Base-by-base conservation (phyloP, 2,329 filamentous ascomycete species). In the Chlorencoelia australis region DNA sequence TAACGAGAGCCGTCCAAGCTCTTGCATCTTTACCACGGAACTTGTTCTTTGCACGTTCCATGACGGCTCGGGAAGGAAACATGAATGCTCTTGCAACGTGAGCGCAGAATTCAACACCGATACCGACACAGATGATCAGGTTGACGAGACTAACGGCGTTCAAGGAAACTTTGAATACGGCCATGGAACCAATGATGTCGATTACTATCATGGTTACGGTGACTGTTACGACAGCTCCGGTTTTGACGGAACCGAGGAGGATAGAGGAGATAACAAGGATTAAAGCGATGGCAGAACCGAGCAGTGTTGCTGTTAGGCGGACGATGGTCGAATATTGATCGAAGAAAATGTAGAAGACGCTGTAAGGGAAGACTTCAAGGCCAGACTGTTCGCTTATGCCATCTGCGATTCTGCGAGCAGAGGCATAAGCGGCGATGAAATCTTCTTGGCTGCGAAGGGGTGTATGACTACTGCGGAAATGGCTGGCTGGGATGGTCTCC, bases 321-420 rank as follows among this genome's bases (percentile, higher is more conserved):
- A 94, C 76, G 43, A 98, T 96, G 40, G 74, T 75, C 5, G 85
- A 73, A 55, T 98, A 98, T 58, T 96, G 91, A 57, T 98, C 91
- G 58, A 98, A 98, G 72, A 96, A 98, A 58, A 98, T 88, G 65
- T 98, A 98, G 59, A 94, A 94, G 42, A 95, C 80, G 49, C 85
- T 93, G 65, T 98, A 98, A 0, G 91, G 86, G 69, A 98, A 98
- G 3, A 98, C 79, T 16, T 91, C 79, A 15, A 84, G 75, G 4
- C 78, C 73, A 4, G 87, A 88, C 34, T 71, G 68, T 35, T 72
- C 61, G 10, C 71, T 79, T 34, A 98, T 79, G 18, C 82, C 80
- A 9, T 76, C 64, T 0, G 89, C 79, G 44, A 98, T 94, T 42
- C 91, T 83, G 13, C 89, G 82, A 3, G 91, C 91, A 1, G 89